These are phyloP conservation scores for Eucalyptus dawsonii DNA, from an alignment of 345 rosid genomes.

Conservation along the genomic window DNA sequence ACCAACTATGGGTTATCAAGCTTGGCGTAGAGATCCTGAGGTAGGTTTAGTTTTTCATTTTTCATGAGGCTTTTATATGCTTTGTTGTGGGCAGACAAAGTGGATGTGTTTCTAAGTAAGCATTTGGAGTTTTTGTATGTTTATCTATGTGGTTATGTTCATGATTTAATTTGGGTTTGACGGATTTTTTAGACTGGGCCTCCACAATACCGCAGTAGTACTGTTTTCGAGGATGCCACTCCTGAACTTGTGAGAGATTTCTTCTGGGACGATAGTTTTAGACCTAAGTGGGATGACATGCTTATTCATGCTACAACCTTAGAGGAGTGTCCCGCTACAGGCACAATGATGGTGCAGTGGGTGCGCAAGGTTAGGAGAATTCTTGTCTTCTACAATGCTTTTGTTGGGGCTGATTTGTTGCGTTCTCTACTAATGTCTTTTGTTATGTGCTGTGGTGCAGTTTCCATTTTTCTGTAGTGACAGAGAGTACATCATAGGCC, in stretches of 20 bases:
- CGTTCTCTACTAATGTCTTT: background rate
- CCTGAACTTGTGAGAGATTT: constrained; percentile 90
- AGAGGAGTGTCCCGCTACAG: constrained; percentile 63
- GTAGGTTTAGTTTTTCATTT: constrained; percentile 13
- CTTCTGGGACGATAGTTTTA: constrained; percentile 94
- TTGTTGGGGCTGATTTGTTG: background rate
- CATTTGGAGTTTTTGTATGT: background rate
- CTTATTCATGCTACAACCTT: constrained; percentile 41
- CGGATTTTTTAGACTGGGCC: constrained; percentile 54
- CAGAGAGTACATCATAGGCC: constrained; percentile 87
- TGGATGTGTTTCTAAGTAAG: background rate
- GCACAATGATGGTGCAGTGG: constrained; percentile 85
- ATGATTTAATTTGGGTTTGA: constrained; percentile 5
- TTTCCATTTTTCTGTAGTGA: constrained; percentile 99
- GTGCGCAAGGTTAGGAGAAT: constrained; percentile 63
- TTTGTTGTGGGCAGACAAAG: background rate
- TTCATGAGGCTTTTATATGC: background rate
- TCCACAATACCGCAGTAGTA: constrained; percentile 80
- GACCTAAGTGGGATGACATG: constrained; percentile 89
- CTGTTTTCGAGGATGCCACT: constrained; percentile 77
- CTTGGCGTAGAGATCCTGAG: constrained; percentile 90
- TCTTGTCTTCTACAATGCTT: background rate
- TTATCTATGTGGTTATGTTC: background rate
- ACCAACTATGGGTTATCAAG: constrained; percentile 58
- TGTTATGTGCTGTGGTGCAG: constrained; percentile 20